A percentile compares a stretch with the other conserved stretches of the same genome.
Evolutionary conservation across 257 asterid genomes (phyloP).

Genomic region (Plantago elongata): DNA sequence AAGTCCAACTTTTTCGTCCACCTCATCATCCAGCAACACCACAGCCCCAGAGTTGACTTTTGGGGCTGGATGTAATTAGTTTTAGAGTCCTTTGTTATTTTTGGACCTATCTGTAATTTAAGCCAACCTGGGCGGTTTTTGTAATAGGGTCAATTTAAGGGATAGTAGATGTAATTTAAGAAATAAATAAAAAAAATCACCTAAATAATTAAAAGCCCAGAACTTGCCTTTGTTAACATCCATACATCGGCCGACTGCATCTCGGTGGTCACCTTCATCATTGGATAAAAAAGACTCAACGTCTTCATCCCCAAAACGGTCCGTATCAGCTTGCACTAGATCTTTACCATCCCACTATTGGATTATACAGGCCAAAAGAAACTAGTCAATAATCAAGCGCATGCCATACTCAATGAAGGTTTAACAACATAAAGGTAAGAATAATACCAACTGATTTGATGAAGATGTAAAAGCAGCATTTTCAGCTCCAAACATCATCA

Average conservation of each 20-base stretch:
- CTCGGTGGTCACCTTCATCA: slow-evolving; percentile 90
- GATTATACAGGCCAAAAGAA: slow-evolving; percentile 26
- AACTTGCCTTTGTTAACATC: slow-evolving; percentile 80
- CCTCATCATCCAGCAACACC: no score
- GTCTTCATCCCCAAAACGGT: slow-evolving; percentile 95
- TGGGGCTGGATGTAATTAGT: no score
- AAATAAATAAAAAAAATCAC: no score
- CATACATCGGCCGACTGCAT: slow-evolving; percentile 83
- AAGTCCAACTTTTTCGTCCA: no score
- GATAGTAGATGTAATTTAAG: no score
- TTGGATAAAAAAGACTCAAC: slow-evolving; percentile 90
- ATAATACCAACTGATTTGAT: slow-evolving; percentile 77
- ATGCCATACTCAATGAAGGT: slow-evolving; percentile 11
- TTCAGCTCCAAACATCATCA: slow-evolving; percentile 84
- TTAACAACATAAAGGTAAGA: not conserved
- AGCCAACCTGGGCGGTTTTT: no score
- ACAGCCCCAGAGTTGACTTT: no score
- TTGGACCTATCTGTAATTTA: no score
- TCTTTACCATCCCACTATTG: slow-evolving; percentile 98
- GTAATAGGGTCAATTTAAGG: no score
- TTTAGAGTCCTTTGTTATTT: no score
- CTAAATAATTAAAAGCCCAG: not conserved
- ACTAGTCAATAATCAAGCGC: slow-evolving; percentile 7
- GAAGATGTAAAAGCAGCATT: slow-evolving; percentile 85
- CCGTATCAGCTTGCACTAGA: slow-evolving; percentile 91